Conservation (phyloP, 192 early-diverging fungal genomes). For the Tieghemiomyces parasiticus region DNA sequence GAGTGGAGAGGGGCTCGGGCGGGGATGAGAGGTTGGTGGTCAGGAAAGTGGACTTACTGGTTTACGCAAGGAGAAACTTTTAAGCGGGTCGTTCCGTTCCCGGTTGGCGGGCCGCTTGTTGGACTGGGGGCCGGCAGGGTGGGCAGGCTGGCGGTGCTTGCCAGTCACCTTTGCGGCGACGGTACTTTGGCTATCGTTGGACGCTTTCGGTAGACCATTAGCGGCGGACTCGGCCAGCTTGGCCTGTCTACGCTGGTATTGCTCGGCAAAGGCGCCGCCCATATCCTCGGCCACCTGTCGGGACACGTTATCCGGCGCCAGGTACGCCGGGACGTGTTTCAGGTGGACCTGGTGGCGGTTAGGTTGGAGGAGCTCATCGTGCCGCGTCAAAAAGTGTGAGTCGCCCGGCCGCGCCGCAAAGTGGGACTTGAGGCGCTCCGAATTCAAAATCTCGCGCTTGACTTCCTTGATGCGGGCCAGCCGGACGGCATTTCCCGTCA, state of each 20-base stretch:
- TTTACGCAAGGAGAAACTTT: background rate
- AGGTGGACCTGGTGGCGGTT: constrained; percentile 71
- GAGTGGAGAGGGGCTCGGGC: no score
- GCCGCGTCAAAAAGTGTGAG: constrained; percentile 74
- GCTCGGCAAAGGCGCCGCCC: background rate
- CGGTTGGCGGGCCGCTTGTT: background rate
- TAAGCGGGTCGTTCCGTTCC: background rate
- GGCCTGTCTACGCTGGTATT: background rate
- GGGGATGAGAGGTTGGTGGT: no score
- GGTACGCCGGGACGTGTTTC: constrained; percentile 85
- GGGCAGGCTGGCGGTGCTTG: no score
- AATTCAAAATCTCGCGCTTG: constrained; percentile 87
- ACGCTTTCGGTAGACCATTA: background rate
- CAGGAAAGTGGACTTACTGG: background rate
- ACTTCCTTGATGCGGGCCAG: constrained; percentile 93
- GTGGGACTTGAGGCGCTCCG: constrained; percentile 88
- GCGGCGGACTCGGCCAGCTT: background rate
- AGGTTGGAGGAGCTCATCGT: constrained; percentile 79
- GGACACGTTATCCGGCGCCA: constrained; percentile 65
- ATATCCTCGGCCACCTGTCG: constrained; percentile 19
- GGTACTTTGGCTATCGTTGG: background rate
- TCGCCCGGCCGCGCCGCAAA: constrained; percentile 96
- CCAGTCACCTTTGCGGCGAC: no score
- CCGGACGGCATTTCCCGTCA: constrained; percentile 59
- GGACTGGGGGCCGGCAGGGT: no score